Base-by-base conservation (phyloP, 2,329 filamentous ascomycete species). In the Coniochaeta sp. region DNA sequence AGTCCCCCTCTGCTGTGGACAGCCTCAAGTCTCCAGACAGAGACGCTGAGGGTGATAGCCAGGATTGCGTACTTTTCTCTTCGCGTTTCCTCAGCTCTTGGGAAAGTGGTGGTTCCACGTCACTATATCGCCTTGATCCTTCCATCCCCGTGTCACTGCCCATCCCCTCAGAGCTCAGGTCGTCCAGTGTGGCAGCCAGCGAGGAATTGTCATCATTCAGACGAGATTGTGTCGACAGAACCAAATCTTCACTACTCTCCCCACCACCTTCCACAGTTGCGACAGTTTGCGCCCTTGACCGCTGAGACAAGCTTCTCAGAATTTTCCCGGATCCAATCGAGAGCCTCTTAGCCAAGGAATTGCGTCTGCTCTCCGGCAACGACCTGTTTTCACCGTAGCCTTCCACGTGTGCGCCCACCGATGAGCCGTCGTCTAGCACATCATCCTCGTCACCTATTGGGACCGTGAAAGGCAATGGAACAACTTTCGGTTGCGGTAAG, bases 361-460 rank as follows among this genome's bases (percentile, higher is more conserved):
- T 67, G 24, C 73, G 71, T 58, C 70, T 73, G 65, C 63, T 67
- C 31, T 56, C 17, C 28, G 22, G 17, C 5, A 22, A 62, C 62
- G 60, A 52, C 64, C 69, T 50, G 59, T 62, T 12, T n/a, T 80
- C 79, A 12, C 80, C 79, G 31, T 86, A 80, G 34, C 80, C 76
- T 60, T 89, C 87, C 17, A 88, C 87, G 67, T 88, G 81, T 0
- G 89, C 89, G 3, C 88, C 90, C 22, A 90, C 78, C 1, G 89
- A 90, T 2, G 88, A 91, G 31, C 80, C 74, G 61, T 83, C 80
- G 22, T 81, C 79, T 17, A 79, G 78, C 6, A 81, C 76, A 7
- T 74, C 70, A 5, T 78, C 74, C 1, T 77, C 73, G 0, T 57
- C 34, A 17, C 31, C 54, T 24, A 24, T 38, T n/a, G 85, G 85